phyloP scores from a whole-genome alignment of 371 early-diverging fungal species.

The Syncephalis fuscata region DNA sequence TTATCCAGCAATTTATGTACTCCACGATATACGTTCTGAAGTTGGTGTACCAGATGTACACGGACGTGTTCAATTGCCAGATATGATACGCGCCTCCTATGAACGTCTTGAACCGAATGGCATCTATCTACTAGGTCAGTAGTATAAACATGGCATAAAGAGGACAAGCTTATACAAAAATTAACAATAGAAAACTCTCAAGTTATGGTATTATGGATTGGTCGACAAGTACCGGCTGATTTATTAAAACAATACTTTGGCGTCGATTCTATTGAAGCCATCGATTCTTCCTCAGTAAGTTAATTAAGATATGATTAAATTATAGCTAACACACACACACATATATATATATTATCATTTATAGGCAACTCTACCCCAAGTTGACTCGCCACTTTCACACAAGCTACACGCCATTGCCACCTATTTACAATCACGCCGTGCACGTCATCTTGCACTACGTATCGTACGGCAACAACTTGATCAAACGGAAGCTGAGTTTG shows the following conservation, averaged over 20 bases:
- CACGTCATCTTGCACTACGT: conserved; percentile 19
- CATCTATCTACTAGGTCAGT: conserved; percentile 12
- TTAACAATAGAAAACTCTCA: conserved; percentile 51
- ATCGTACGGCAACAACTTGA: conserved; percentile 46
- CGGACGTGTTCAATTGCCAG: conserved; percentile 36
- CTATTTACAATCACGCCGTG: conserved; percentile 34
- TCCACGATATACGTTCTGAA: conserved; percentile 41
- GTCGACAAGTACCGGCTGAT: conserved; percentile 35
- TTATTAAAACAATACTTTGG: conserved; percentile 61
- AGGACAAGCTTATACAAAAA: conserved; percentile 1
- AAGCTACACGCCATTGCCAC: conserved; percentile 43
- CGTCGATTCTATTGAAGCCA: conserved; percentile 43
- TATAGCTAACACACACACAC: no score
- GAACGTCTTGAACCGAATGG: conserved; percentile 45
- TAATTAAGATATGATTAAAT: no score
- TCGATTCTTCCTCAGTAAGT: conserved; percentile 52
- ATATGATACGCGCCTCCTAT: conserved; percentile 54
- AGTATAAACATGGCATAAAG: no score
- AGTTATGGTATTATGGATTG: conserved; percentile 74
- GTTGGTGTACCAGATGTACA: conserved; percentile 16
- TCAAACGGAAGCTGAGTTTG: conserved; percentile 41
- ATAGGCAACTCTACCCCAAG: conserved; percentile 34
- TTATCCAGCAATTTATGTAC: conserved; percentile 67
- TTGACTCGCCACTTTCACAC: conserved; percentile 24
- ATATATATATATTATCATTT: background rate